Base-by-base conservation (phyloP, 495 filamentous ascomycete genomes). In the Penicillium cosmopolitanum region DNA sequence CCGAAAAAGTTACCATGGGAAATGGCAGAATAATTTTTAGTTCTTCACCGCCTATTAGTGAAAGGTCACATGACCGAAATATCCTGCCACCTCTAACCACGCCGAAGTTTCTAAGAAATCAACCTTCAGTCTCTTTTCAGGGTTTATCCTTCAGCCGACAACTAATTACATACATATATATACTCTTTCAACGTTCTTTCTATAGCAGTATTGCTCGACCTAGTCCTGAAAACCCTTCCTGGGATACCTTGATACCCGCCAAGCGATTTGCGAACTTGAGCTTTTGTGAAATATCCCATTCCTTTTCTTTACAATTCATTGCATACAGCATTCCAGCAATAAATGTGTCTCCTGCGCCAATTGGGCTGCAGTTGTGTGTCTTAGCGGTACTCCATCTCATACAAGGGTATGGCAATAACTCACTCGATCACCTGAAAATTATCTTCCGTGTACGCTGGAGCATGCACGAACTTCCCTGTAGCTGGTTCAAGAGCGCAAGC, bases 261-360 rank as follows among this genome's bases (percentile, higher is more conserved):
- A 92, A 67, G 28, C 80, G 79, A 58, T 85, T 89, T 43, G 86
- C 87, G 72, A 90, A 89, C 15, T 56, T 60, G 50, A 91, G 74
- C 70, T 79, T 86, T 52, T 69, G 70, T 51, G 71, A 60, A 18
- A 78, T 65, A 62, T 75, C 66, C 86, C 84, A 87, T 60, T 80
- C 77, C 19, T 78, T 62, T 23, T 61, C 58, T 64, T 80, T 82
- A 61, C 75, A 82, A 47, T 80, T 71, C 61, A 89, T 65, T 18
- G 78, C 81, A 67, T 85, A 90, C 43, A 91, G 69, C 69, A 90
- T 84, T 23, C 87, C 89, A 8, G 88, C 88, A 59, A 89, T 85
- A 62, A 92, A 91, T 2, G 88, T 90, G 66, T 92, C 88, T 63
- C 88, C 89, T 56, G 89, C 89, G 46, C 88, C 87, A 50, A 90